Base-by-base conservation (phyloP, 495 filamentous ascomycete species). In the Pseudomonodictys pantanalensis region DNA sequence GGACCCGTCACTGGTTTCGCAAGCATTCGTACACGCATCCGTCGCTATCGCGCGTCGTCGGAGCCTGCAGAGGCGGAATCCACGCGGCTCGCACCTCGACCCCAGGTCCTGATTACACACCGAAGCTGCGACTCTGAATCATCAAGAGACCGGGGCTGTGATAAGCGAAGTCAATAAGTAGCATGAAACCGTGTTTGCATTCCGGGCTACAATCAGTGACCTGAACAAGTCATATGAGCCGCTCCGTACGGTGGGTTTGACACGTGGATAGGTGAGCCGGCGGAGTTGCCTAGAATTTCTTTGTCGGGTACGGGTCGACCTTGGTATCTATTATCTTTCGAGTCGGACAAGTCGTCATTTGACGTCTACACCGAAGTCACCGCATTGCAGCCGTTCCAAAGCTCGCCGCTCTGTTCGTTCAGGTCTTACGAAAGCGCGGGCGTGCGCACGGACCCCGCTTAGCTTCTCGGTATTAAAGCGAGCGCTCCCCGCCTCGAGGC, bases 231-330 rank as follows among this genome's bases (percentile, higher is more conserved):
- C 24, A 54, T 60, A 22, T 17, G 38, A 30, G 10, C 42, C 18
- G 15, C 15, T 25, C 39, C 28, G 41, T 1, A 48, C 3, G 42
- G 28, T 28, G 49, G 50, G 38, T 41, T 50, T 35, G 39, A 65
- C 62, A 65, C 55, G 55, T 65, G 62, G 48, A 29, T 24, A 56
- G 49, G 62, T 55, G 48, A 56, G 61, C n/a, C n/a, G n/a, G n/a
- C n/a, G n/a, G n/a, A n/a, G n/a, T n/a, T n/a, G n/a, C n/a, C n/a
- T n/a, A n/a, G n/a, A n/a, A n/a, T n/a, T n/a, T n/a, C n/a, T n/a
- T n/a, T n/a, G n/a, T n/a, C n/a, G n/a, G n/a, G n/a, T n/a, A n/a
- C n/a, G n/a, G n/a, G n/a, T n/a, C n/a, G n/a, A n/a, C n/a, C n/a
- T n/a, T n/a, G n/a, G n/a, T n/a, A n/a, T n/a, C n/a, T n/a, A n/a